Base-by-base conservation (phyloP, 768 basidiomycete species). In the Lactifluus piperatus region DNA sequence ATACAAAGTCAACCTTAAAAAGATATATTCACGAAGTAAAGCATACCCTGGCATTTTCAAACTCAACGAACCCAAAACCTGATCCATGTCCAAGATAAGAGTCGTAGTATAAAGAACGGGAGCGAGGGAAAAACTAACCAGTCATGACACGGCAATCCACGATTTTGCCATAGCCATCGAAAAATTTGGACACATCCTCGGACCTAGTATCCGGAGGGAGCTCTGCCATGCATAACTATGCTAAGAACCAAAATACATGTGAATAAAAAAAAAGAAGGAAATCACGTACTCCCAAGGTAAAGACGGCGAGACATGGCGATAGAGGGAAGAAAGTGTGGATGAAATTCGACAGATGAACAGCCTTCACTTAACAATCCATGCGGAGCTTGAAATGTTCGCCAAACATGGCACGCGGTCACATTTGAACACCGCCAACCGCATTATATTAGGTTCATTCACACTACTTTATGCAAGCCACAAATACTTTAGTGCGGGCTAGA, bases 61-160 rank as follows among this genome's bases (percentile, higher is more conserved):
- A 98, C 72, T 98, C 95, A 65, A 97, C 84, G 71, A 99, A 99
- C 56, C 94, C 97, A 68, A 97, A 99, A 11, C 91, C 91, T 91
- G 60, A 43, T 3, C 7, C 26, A 50, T 24, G 7, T 36, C 60
- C 20, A 50, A 24, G 20, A 36, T 41, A 61, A 57, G 43, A 5
- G 34, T 36, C 41, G 22, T 29, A 20, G 7, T 27, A 8, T 14
- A 20, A n/a, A n/a, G n/a, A n/a, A 43, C 26, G 18, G n/a, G 29
- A 18, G 13, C 6, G 45, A 24, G n/a, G 20, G 20, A 59, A 26
- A 20, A 36, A 79, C 77, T 62, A 66, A 92, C 91, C 91, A 43
- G 91, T 94, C 92, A 95, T 94, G 71, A 95, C 88, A 67, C 91
- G 85, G 73, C 91, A 88, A 74, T 95, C 94, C 66, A 88, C 77